These are phyloP conservation scores for Chytridium lagenaria DNA, from an alignment of 371 early-diverging fungal genomes.

Conservation along the genomic window DNA sequence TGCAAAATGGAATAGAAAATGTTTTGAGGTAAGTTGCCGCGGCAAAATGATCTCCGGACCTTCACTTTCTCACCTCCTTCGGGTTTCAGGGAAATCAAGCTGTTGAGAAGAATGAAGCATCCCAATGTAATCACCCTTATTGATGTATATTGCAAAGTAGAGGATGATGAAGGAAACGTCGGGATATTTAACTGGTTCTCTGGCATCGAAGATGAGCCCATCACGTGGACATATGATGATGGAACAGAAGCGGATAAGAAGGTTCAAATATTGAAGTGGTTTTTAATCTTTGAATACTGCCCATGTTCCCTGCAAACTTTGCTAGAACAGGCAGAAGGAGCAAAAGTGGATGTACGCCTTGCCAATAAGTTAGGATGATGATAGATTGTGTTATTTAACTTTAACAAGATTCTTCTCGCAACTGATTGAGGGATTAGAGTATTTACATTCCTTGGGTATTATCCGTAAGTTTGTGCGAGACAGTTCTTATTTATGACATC, in stretches of 20 bases:
- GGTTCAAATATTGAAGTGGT: constrained; percentile 58
- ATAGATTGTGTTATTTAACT: constrained; percentile 3
- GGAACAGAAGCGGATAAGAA: constrained; percentile 47
- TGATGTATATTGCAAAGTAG: constrained; percentile 69
- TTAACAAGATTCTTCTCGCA: constrained; percentile 54
- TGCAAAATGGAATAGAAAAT: constrained; percentile 53
- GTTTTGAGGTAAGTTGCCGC: constrained; percentile 45
- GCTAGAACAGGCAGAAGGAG: constrained; percentile 48
- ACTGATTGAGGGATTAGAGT: constrained; percentile 56
- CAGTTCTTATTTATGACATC: constrained; percentile 5
- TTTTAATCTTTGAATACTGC: constrained; percentile 62
- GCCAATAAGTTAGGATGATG: constrained; percentile 42
- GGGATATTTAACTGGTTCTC: constrained; percentile 59
- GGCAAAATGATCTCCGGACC: no score
- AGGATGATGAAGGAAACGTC: constrained; percentile 59
- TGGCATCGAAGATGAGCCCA: constrained; percentile 59
- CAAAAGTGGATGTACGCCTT: constrained; percentile 36
- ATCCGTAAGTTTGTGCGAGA: constrained; percentile 47
- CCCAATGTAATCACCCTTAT: constrained; percentile 54
- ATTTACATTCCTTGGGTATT: constrained; percentile 63
- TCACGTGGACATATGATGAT: constrained; percentile 55
- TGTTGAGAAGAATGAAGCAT: constrained; percentile 60
- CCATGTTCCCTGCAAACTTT: constrained; percentile 56
- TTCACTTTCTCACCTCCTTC: not conserved
- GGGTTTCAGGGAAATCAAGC: constrained; percentile 63